Evolutionary conservation across 169 alveolate species (phyloP), one percentile per base, ranked within the genome.

Genomic region (Plasmodium inui): DNA sequence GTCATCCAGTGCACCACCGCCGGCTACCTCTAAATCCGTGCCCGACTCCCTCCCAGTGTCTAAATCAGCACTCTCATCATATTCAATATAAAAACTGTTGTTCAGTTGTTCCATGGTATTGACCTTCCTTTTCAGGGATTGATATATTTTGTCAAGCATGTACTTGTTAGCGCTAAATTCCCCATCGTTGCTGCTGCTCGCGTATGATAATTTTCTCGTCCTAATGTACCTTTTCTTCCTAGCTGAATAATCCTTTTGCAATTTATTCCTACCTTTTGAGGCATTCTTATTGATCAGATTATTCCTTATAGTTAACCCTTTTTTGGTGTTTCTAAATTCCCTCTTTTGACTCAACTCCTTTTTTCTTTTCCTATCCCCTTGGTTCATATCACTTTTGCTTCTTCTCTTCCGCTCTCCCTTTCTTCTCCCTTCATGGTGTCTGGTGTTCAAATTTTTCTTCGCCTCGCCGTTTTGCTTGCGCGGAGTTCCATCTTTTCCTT

Each of bases 71-170:
- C 10, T 82, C 3, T 34, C 78, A 1, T 82, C 90, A 55, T n/a
- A 82, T n/a, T 82, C 90, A 19, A 82, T 82, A 82, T 82, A 82
- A 57, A 82, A 82, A 55, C 34, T 57, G 44, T 82, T 82, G 22
- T 30, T 82, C 9, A 57, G 3, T 10, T 53, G 46, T 30, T 82
- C 90, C 28, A 17, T 39, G 26, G 79, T 6, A 55, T 34, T 82
- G n/a, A 44, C 34, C 39, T 57, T 82, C 22, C 22, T 28, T 57
- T 82, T 82, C 17, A 82, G 37, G 19, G 90, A 82, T 34, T 28
- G 30, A 82, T 30, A 82, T 30, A 82, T 82, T 57, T 82, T 82
- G 26, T 50, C 90, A 6, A 82, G 41, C 1, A 28, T 28, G 26
- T 41, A 34, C 41, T 82, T 82, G 78, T 82, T 32, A 17, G 80